Percentiles rank a stretch among this genome's conserved stretches.
Conservation (phyloP, 148 eudicot species). For the Amaranthus hypochondriacus region DNA sequence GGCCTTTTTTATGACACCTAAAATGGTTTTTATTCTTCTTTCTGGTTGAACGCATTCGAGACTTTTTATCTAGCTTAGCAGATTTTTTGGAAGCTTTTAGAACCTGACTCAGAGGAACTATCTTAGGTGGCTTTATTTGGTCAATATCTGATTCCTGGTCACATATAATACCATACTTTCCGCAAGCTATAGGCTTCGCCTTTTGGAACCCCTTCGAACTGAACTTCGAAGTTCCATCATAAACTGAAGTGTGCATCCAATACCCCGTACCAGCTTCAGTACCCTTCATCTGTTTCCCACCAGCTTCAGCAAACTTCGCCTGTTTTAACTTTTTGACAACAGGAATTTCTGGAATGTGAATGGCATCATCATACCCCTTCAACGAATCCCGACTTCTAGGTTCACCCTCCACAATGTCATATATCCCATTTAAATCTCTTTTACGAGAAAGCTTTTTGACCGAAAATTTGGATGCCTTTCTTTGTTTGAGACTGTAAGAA, state of each 20-base stretch:
- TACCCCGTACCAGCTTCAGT: constrained; percentile 9
- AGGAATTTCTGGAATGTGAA: constrained; percentile 26
- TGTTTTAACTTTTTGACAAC: constrained; percentile 33
- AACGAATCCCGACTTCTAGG: constrained; percentile 10
- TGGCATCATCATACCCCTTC: constrained; percentile 26
- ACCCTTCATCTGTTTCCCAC: constrained; percentile 18
- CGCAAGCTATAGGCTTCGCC: constrained; percentile 52
- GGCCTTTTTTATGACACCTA: constrained; percentile 18
- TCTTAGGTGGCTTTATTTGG: constrained; percentile 46
- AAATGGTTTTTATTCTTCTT: constrained; percentile 22
- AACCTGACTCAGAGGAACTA: constrained; percentile 46
- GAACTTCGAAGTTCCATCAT: constrained; percentile 19
- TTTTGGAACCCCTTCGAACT: constrained; percentile 24
- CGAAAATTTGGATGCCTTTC: constrained; percentile 30
- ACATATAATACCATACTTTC: constrained; percentile 60
- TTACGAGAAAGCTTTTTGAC: constrained; percentile 29
- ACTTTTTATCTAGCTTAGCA: constrained; percentile 19
- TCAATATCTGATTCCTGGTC: constrained; percentile 33
- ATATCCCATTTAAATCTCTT: constrained; percentile 27
- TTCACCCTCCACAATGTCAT: constrained; percentile 21
- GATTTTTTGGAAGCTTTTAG: constrained; percentile 33
- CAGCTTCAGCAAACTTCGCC: constrained; percentile 17
- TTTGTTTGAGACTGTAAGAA: constrained; percentile 19
- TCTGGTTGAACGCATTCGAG: constrained; percentile 10
- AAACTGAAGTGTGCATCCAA: constrained; percentile 1